phyloP scores from a whole-genome alignment of 176 grass and related monocot genomes.

The Puccinellia tenuiflora region DNA sequence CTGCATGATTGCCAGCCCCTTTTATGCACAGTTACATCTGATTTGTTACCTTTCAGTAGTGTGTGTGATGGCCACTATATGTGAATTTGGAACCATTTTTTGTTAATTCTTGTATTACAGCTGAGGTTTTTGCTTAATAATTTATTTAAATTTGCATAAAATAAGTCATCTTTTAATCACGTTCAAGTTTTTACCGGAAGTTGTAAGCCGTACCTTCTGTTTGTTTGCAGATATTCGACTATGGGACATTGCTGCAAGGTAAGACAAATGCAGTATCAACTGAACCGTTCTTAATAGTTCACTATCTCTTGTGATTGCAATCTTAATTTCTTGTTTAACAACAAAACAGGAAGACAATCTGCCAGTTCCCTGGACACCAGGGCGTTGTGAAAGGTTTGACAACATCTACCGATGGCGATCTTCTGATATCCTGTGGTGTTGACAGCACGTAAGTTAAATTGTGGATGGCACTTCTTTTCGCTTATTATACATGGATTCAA shows the following conservation, averaged over 20 bases:
- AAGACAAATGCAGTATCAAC: background rate
- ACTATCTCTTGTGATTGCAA: background rate
- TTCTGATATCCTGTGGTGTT: constrained; percentile 87
- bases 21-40: background rate
- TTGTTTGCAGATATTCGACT: constrained; percentile 78
- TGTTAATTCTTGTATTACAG: background rate
- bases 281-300: background rate
- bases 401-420: constrained; percentile 81
- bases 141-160: background rate
- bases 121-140: background rate
- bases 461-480: background rate
- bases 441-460: constrained; percentile 79
- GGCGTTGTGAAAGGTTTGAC: constrained; percentile 73
- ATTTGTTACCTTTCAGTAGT: background rate
- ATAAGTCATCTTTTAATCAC: background rate
- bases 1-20: background rate
- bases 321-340: constrained; percentile 15
- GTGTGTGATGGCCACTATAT: background rate
- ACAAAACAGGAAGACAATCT: constrained; percentile 75
- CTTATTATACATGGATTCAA: background rate
- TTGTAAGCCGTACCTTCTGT: constrained; percentile 11
- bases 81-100: background rate
- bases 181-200: constrained; percentile 9
- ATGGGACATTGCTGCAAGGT: constrained; percentile 92
- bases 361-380: constrained; percentile 89